Evolutionary conservation across 2,329 filamentous ascomycete genomes (phyloP), one percentile per base, ranked within the genome.

Genomic region (Sphaerulina vaccinii): DNA sequence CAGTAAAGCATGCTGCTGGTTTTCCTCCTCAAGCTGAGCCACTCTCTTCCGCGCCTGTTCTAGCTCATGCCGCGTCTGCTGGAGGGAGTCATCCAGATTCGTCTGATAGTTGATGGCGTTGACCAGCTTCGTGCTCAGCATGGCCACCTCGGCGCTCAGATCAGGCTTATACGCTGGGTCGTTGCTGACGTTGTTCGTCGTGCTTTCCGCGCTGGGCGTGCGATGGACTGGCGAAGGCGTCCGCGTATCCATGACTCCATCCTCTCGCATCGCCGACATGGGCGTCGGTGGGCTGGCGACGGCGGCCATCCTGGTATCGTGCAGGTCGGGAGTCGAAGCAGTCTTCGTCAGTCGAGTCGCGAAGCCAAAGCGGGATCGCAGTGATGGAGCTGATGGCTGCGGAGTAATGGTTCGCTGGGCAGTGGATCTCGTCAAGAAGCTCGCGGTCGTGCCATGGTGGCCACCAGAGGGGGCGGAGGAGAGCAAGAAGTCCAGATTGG

Each of bases 101-200:
- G 91, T 96, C 71, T 96, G 91, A 70, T 95, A 87, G 68, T 99
- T 99, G 72, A 99, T 96, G 38, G 93, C 92, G 66, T 93, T 92
- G 63, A 99, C 92, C 57, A 99, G 83, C 71, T 99, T 99, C 42
- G 90, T 92, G 72, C 90, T 97, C 24, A 99, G 77, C 5, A 88
- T 84, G 6, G 92, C 88, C 22, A 99, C 89, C 71, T 97, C 93
- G 59, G 78, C 78, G 67, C 80, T 85, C 37, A 86, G 67, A 62
- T 86, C 83, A 16, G 80, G 81, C 61, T 84, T 79, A 57, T 64
- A 64, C 6, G 68, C 70, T 10, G 48, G 33, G 32, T 55, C 49
- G 23, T 39, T 44, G 5, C 15, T 27, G 36, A 18, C 23, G 43
- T 36, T 33, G 35, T 38, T 32, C 57, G 76, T 74, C 57, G 71